Evolutionary conservation across 768 basidiomycete genomes (phyloP), one percentile per base, ranked within the genome.

Genomic region (Termitomyces sp.): DNA sequence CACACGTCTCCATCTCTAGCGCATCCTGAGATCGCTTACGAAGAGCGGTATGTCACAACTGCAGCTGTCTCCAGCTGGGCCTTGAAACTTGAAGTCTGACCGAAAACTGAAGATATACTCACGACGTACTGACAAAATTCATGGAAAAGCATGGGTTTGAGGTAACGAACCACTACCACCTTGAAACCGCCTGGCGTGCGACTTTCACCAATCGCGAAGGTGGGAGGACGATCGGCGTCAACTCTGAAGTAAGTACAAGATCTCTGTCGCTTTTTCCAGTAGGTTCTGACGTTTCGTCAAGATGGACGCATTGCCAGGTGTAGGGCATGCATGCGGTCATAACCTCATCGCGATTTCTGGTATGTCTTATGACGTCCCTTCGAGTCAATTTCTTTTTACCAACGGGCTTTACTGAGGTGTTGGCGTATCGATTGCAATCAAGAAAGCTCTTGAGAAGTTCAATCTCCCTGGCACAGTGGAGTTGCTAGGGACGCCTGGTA

Each of bases 161-260:
- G 15, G 87, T 91, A 12, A 81, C 79, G 46, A 78, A 73, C 55
- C 81, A 90, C 49, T 81, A 86, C 65, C 79, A 81, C 52, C 77
- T 93, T n/a, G 79, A 83, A n/a, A 93, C 91, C 0, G 91, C 89
- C 4, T 92, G 91, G 91, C 74, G 79, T 29, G 91, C 91, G 0
- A 82, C 79, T 2, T 92, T 83, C 65, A 75, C 80, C 12, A 79
- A 86, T 64, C 87, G 88, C 10, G 70, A 76, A 36, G 90, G 88
- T 10, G 90, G 89, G 5, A 80, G 84, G 55, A 85, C 82, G 0
- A 82, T 93, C 40, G 91, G 91, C 0, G 76, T 94, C 57, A 93
- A 94, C 71, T 92, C 91, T 15, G 91, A 93, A 74, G 80, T 84
- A 72, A 70, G 78, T 9, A 47, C 20, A 46, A 53, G 11, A 42